phyloP scores from a whole-genome alignment of 2,329 filamentous ascomycete genomes.

The Apiospora hydei region DNA sequence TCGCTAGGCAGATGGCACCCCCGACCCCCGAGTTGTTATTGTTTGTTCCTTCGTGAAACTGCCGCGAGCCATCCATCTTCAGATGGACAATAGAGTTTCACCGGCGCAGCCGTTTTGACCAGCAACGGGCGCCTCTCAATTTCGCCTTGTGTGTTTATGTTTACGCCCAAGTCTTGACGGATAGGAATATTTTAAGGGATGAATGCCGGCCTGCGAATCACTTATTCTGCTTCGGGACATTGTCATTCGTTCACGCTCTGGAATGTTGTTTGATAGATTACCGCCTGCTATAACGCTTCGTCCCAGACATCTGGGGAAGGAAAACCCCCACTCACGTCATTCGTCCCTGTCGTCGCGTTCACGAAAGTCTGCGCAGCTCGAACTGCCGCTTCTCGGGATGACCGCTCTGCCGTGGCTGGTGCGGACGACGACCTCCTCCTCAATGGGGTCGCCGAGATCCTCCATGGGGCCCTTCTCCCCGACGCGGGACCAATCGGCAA shows the following conservation, averaged over 20 bases:
- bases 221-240: background rate
- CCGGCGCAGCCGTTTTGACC: conserved; percentile 12
- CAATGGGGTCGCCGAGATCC: conserved; percentile 1
- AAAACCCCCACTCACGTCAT: conserved; percentile 12
- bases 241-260: background rate
- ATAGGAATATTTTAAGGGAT: conserved; percentile 1
- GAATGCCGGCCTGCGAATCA: conserved; percentile 14
- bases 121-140: conserved; percentile 19
- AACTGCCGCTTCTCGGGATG: background rate
- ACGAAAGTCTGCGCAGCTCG: background rate
- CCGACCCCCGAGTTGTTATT: background rate
- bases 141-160: conserved; percentile 14
- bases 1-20: background rate
- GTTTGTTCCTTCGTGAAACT: conserved; percentile 9
- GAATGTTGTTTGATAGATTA: conserved; percentile 5
- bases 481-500: background rate
- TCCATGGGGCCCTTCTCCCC: conserved; percentile 14
- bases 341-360: background rate
- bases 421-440: conserved; percentile 3
- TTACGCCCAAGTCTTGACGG: conserved; percentile 3
- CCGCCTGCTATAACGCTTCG: conserved; percentile 8
- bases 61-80: background rate
- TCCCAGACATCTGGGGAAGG: conserved; percentile 17
- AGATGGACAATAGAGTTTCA: conserved; percentile 19
- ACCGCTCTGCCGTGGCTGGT: conserved; percentile 17